Conservation (phyloP, 306 rosid species). For the Delonix regia region DNA sequence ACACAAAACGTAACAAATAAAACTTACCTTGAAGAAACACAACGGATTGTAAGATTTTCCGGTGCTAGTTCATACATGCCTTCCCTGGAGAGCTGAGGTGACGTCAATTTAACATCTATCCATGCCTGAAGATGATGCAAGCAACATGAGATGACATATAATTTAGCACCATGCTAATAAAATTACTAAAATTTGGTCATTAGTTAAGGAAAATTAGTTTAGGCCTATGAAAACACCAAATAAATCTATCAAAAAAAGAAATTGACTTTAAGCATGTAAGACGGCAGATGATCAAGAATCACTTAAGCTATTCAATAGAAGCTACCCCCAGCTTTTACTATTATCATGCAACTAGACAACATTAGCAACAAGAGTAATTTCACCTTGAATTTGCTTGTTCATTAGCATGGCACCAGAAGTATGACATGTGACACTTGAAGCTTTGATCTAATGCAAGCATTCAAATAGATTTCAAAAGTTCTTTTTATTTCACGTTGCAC, state of each 20-base stretch:
- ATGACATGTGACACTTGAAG: not conserved
- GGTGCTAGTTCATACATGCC: constrained; percentile 66
- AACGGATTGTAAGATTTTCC: constrained; percentile 58
- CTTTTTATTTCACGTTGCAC: not conserved
- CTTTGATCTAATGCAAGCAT: not conserved
- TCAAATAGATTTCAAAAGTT: not conserved
- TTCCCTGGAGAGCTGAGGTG: constrained; percentile 91
- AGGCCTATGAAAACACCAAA: not conserved
- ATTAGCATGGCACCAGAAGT: not conserved
- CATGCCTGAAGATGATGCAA: constrained; percentile 62
- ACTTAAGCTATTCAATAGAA: not conserved
- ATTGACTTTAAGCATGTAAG: not conserved
- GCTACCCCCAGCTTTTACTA: not conserved
- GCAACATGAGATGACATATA: not conserved
- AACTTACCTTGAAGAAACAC: constrained; percentile 66
- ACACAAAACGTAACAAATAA: not conserved
- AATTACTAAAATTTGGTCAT: not conserved
- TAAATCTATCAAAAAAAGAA: not conserved
- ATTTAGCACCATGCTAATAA: not conserved
- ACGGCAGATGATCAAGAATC: not conserved
- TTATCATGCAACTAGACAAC: not conserved
- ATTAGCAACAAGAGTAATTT: not conserved
- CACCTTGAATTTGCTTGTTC: not conserved
- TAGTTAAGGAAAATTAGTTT: not conserved
- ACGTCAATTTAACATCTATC: constrained; percentile 80